phyloP scores from a whole-genome alignment of 192 early-diverging fungal genomes.

The Entomortierella beljakovae region DNA sequence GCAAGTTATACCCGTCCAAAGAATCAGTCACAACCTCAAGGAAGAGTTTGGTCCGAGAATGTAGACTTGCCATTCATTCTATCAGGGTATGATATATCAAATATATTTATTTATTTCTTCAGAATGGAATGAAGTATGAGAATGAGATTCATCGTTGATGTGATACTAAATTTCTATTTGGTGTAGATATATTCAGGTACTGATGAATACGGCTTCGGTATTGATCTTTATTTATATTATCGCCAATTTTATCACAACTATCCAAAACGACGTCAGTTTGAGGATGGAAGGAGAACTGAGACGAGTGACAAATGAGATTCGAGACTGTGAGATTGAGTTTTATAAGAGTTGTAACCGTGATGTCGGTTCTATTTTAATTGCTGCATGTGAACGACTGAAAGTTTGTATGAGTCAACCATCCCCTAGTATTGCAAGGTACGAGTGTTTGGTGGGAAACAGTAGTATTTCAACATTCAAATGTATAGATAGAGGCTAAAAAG shows the following conservation, averaged over 20 bases:
- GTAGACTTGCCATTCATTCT: slow-evolving; percentile 47
- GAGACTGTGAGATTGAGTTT: slow-evolving; percentile 72
- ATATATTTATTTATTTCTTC: background rate
- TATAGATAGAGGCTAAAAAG: background rate
- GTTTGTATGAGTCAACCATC: slow-evolving; percentile 67
- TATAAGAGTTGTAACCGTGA: slow-evolving; percentile 68
- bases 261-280: slow-evolving; percentile 78
- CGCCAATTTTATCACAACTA: slow-evolving; percentile 73
- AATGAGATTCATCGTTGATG: background rate
- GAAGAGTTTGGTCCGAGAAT: slow-evolving; percentile 43
- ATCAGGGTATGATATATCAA: slow-evolving; percentile 22
- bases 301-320: slow-evolving; percentile 70
- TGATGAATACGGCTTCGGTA: slow-evolving; percentile 75
- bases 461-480: background rate
- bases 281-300: slow-evolving; percentile 64
- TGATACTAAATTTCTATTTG: background rate
- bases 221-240: slow-evolving; percentile 69
- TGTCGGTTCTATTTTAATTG: slow-evolving; percentile 68
- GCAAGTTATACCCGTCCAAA: background rate
- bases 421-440: slow-evolving; percentile 68
- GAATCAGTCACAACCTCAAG: background rate
- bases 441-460: background rate
- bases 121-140: background rate
- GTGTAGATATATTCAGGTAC: slow-evolving; percentile 74
- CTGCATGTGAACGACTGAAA: slow-evolving; percentile 70